Conservation (phyloP, 352 stramenopile species). For the Pythium apleroticum region DNA sequence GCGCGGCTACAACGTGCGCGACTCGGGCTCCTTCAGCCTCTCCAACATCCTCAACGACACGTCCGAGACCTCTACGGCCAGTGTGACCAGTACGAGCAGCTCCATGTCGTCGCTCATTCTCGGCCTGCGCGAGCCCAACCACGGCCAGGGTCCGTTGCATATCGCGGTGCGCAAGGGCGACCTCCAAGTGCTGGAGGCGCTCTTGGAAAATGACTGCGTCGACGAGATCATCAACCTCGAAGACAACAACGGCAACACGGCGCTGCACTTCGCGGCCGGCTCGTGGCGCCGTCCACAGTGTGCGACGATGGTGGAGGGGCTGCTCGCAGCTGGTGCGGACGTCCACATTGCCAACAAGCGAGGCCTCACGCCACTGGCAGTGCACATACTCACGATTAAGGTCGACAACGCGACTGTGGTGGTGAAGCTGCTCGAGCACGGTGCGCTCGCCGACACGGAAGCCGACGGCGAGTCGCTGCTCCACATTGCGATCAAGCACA, state of each 20-base stretch:
- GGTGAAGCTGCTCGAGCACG: constrained; percentile 63
- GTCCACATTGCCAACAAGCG: constrained; percentile 59
- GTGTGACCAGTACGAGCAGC: constrained; percentile 53
- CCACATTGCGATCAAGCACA: constrained; percentile 48
- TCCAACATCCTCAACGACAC: constrained; percentile 31
- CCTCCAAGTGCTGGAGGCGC: constrained; percentile 62
- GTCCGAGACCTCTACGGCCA: constrained; percentile 56
- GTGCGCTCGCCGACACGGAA: constrained; percentile 59
- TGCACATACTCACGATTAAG: constrained; percentile 81
- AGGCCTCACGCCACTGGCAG: constrained; percentile 60
- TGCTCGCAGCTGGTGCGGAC: constrained; percentile 57
- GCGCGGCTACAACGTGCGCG: constrained; percentile 79
- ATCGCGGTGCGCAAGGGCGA: constrained; percentile 79
- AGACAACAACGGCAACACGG: constrained; percentile 82
- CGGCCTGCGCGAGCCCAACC: constrained; percentile 66
- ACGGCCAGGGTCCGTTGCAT: constrained; percentile 76
- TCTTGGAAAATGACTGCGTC: constrained; percentile 67
- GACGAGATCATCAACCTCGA: constrained; percentile 67
- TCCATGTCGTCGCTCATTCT: constrained; percentile 73
- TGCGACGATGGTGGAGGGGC: constrained; percentile 41
- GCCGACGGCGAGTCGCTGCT: constrained; percentile 61
- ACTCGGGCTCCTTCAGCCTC: constrained; percentile 39
- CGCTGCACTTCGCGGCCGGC: constrained; percentile 73
- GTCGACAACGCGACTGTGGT: constrained; percentile 68
- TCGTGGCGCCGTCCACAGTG: constrained; percentile 55